Base-by-base conservation (phyloP, 257 asterid genomes). In the Fraxinus anomala region DNA sequence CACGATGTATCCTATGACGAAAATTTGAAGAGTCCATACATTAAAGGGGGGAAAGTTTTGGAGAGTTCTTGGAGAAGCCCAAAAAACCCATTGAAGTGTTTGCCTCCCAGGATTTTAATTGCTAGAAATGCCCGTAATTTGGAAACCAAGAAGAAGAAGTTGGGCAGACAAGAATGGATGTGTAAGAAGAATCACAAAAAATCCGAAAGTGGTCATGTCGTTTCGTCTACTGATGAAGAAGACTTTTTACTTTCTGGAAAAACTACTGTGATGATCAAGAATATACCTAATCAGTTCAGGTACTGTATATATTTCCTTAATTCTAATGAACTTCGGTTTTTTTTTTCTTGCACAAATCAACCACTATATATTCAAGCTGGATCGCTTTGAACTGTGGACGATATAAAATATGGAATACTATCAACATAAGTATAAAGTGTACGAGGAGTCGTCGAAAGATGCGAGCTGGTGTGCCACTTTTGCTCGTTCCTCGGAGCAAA, bases 241-340 rank as follows among this genome's bases (percentile, higher is more conserved):
- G 19, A 63, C 6, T 26, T 26, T 63, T 63, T 1, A 68, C 4
- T 34, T 56, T 30, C 77, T 14, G 72, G n/a, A 17, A 37, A 51
- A 28, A 81, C 87, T 0, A 85, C 87, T 0, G 82, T 87, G 0
- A 85, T 85, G 89, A 79, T 85, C 4, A 83, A 73, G 30, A 81
- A 85, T 59, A 77, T 85, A 0, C 91, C 91, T 1, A 87, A 85
- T 49, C 69, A 70, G 24, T 19, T 87, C 30, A 77, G 91, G 91
- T 85, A 5, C 36, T 3, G 19, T 26, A 3, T 63, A 11, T 11
- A 63, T 21, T 47, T 16, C 19, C 37, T 70, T n/a, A 1, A 54
- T 19, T 17, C 1, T 31, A 5, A 5, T 8, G 17, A 31, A 14
- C 17, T 3, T 42, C 28, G 10, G 11, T 7, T 8, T 39, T 39